phyloP scores from a whole-genome alignment of 192 early-diverging fungal species.

The Thamnidium elegans region DNA sequence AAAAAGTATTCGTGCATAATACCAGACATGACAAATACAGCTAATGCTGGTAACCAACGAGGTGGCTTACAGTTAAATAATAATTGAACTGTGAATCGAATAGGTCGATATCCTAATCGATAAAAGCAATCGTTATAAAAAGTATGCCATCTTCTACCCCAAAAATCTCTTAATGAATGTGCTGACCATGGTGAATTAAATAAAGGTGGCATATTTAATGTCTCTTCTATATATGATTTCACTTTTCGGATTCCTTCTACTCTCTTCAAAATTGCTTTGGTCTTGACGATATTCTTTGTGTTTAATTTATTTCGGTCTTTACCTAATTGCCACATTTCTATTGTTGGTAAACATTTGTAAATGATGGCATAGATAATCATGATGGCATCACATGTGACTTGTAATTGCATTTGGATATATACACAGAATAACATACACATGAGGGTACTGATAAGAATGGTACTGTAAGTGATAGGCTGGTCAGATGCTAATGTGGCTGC shows the following conservation, averaged over 20 bases:
- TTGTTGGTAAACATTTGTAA: slow-evolving; percentile 4
- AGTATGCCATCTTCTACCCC: slow-evolving; percentile 18
- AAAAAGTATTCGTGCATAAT: slow-evolving; percentile 25
- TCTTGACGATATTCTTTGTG: not conserved
- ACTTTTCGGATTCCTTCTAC: slow-evolving; percentile 1
- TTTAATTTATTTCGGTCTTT: not conserved
- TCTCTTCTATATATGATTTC: slow-evolving; percentile 11
- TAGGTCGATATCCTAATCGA: slow-evolving; percentile 13
- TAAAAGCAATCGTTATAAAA: slow-evolving; percentile 22
- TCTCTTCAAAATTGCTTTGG: not conserved
- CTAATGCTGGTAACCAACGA: slow-evolving; percentile 10
- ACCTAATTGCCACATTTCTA: slow-evolving; percentile 9
- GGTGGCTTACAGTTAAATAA: slow-evolving; percentile 7
- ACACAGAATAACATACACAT: slow-evolving; percentile 16
- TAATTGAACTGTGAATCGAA: not conserved
- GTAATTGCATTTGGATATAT: slow-evolving; percentile 19
- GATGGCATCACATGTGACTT: slow-evolving; percentile 16
- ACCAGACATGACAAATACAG: slow-evolving; percentile 16
- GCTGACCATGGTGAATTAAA: slow-evolving; percentile 7
- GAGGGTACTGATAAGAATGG: not conserved
- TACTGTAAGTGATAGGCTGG: not conserved
- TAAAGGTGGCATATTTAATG: slow-evolving; percentile 16
- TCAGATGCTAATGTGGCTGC: not conserved
- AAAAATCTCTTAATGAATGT: slow-evolving; percentile 11
- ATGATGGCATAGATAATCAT: not conserved